Conservation (phyloP, 257 asterid genomes). For the Solanum pimpinellifolium region DNA sequence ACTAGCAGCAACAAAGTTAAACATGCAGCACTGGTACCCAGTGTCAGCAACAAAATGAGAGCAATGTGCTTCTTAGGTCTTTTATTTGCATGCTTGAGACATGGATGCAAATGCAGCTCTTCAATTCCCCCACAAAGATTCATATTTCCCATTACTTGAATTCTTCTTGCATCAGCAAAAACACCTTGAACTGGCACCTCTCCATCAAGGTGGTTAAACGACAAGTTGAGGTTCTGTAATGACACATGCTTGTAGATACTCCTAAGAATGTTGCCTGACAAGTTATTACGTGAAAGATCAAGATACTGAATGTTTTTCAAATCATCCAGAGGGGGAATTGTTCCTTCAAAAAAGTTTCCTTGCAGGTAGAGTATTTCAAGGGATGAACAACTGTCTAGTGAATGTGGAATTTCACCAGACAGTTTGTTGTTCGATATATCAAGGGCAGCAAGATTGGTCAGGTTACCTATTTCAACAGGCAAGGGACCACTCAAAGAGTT, state of each 20-base stretch:
- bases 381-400: constrained; percentile 20
- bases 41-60: constrained; percentile 2
- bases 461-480: constrained; percentile 26
- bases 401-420: constrained; percentile 29
- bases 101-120: constrained; percentile 19
- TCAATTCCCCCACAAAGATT: constrained; percentile 35
- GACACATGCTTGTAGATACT: constrained; percentile 10
- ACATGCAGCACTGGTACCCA: constrained; percentile 10
- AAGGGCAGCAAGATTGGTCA: constrained; percentile 23
- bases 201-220: constrained; percentile 36
- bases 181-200: constrained; percentile 28
- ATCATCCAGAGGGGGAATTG: constrained; percentile 19
- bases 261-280: constrained; percentile 26
- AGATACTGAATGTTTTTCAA: constrained; percentile 18
- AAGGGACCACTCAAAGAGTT: constrained; percentile 31
- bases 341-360: constrained; percentile 21
- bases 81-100: constrained; percentile 11
- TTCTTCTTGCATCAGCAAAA: constrained; percentile 15
- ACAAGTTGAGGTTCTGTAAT: constrained; percentile 21
- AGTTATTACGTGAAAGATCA: constrained; percentile 28
- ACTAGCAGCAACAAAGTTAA: constrained; percentile 18
- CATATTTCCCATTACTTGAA: constrained; percentile 21
- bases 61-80: background rate
- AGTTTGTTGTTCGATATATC: constrained; percentile 29
- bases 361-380: constrained; percentile 20